Conservation (phyloP, 768 basidiomycete species). For the Agaricus bisporus region DNA sequence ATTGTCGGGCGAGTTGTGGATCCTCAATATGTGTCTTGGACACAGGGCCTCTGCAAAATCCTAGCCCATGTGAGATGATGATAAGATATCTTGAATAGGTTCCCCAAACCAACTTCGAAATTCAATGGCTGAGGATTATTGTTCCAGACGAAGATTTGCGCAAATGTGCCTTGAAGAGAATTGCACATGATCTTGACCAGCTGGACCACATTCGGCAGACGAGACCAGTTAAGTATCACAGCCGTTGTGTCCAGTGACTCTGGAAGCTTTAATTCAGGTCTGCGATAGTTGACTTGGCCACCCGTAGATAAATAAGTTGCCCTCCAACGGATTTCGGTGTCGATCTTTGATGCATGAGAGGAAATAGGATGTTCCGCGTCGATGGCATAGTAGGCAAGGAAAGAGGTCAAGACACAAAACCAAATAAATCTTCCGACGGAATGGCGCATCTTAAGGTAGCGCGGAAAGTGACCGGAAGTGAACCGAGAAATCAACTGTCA, state of each 20-base stretch:
- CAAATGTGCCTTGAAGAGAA: slow-evolving; percentile 38
- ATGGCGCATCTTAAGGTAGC: background rate
- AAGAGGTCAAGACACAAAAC: background rate
- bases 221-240: slow-evolving; percentile 63
- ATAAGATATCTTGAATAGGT: background rate
- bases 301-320: slow-evolving; percentile 6
- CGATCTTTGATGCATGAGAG: background rate
- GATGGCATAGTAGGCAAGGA: slow-evolving; percentile 2
- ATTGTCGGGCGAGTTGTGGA: slow-evolving; percentile 53
- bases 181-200: slow-evolving; percentile 50
- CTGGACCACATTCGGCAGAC: slow-evolving; percentile 52
- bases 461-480: too few relatives aligned
- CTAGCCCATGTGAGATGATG: slow-evolving; percentile 18
- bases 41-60: slow-evolving; percentile 38
- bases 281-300: slow-evolving; percentile 1
- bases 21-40: slow-evolving; percentile 34
- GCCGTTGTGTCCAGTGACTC: slow-evolving; percentile 41
- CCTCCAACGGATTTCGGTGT: background rate
- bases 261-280: background rate
- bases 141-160: slow-evolving; percentile 56
- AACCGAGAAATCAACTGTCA: background rate
- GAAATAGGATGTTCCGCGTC: background rate
- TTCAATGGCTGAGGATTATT: slow-evolving; percentile 42
- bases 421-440: background rate
- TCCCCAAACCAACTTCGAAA: slow-evolving; percentile 31